Evolutionary conservation across 306 rosid genomes (phyloP), one percentile per base, ranked within the genome.

Genomic region (Pueraria montana): DNA sequence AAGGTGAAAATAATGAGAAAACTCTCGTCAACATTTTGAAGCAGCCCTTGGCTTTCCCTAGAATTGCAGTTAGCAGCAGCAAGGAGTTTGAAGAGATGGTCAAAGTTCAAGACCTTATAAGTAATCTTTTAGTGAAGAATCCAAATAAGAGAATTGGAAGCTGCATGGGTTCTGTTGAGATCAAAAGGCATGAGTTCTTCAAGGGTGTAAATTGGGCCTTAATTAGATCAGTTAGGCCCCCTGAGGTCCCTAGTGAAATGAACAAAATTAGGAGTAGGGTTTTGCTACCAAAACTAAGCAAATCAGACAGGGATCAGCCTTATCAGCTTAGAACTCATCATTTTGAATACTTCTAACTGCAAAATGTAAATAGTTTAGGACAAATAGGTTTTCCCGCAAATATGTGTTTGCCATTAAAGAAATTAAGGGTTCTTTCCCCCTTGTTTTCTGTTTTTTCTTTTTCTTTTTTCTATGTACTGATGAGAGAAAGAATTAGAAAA

Each of bases 1-100:
- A 96, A 74, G 99, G 99, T 6, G 99, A 96, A 45, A 96, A 92
- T 82, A 96, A 96, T 30, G 98, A 92, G 90, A 92, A 91, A 78
- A 96, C 98, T 7, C 89, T 96, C 0, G 59, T 94, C 16, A 96
- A 92, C 85, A 96, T 96, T 8, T 82, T 96, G 4, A 93, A 89
- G 77, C 91, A 90, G 83, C 95, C 97, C 4, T 77, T 96, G 64
- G 72, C 79, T 14, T 96, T 96, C 27, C 98, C 99, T 12, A 94
- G 93, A 48, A 87, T 81, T 70, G 89, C 88, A 61, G 88, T 89
- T 2, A 82, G 83, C 3, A 83, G 87, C 82, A 90, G 86, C 89
- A 84, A 78, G 80, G 98, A 93, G 85, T 87, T 56, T 80, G 99
- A 93, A 71, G 99, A 93, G 74, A 88, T 90, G 96, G 93, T 86